phyloP scores from a whole-genome alignment of 73 alveolate species.

The Tetrahymena malaccensis region DNA sequence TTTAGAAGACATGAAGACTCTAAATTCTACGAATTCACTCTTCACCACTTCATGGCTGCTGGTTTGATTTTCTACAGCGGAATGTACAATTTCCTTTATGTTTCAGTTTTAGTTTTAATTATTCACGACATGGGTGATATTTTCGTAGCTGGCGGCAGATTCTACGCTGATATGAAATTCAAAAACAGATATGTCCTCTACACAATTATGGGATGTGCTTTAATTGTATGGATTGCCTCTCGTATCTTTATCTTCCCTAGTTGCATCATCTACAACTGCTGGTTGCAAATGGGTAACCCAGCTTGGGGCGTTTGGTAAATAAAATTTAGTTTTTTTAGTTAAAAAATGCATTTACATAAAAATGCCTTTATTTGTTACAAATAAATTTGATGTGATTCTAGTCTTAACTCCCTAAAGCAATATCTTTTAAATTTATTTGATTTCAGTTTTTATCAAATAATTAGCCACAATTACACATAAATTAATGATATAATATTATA shows the following conservation, averaged over 20 bases:
- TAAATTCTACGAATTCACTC: conserved; percentile 22
- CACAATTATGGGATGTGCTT: neutral
- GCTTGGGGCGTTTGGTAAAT: neutral
- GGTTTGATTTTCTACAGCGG: conserved; percentile 16
- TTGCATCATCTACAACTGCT: neutral
- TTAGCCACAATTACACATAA: neutral
- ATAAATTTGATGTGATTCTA: too few relatives aligned
- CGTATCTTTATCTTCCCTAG: conserved; percentile 2
- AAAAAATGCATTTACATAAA: too few relatives aligned
- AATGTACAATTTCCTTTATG: neutral
- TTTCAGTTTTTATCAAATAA: neutral
- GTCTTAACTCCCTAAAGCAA: too few relatives aligned
- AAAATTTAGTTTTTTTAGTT: neutral
- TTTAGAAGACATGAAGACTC: conserved; percentile 6
- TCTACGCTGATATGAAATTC: conserved; percentile 11
- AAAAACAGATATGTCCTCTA: neutral
- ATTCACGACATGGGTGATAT: conserved; percentile 26
- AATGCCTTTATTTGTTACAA: too few relatives aligned
- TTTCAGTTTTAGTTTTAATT: conserved; percentile 4
- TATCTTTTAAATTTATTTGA: neutral
- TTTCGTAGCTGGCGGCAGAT: conserved; percentile 24
- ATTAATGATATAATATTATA: neutral
- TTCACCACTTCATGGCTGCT: conserved; percentile 31
- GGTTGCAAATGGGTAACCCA: neutral
- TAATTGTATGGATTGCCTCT: conserved; percentile 15